A percentile compares a stretch with the other conserved stretches of the same genome.
Conservation (phyloP, 1,139 yeast species). For the Zygosaccharomyces pseudobailii region DNA sequence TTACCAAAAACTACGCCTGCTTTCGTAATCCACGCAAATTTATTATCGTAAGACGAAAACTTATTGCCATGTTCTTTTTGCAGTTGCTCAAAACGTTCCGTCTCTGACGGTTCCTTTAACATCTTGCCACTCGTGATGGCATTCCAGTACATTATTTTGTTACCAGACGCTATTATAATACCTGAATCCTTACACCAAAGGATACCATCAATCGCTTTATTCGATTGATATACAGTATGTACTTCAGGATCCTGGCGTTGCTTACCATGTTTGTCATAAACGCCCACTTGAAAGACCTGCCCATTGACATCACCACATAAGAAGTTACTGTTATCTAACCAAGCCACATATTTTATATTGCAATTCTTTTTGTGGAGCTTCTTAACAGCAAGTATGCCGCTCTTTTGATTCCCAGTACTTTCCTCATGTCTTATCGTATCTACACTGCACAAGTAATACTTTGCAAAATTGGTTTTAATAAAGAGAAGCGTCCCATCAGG, state of each 20-base stretch:
- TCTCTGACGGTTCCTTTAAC: slow-evolving; percentile 31
- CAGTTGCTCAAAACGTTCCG: slow-evolving; percentile 36
- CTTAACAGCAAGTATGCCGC: slow-evolving; percentile 14
- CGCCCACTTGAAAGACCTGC: slow-evolving; percentile 20
- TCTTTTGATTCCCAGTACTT: slow-evolving; percentile 3
- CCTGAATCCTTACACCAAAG: slow-evolving; percentile 12
- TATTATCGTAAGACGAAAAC: slow-evolving; percentile 27
- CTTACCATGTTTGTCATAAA: slow-evolving; percentile 7
- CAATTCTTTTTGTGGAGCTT: slow-evolving; percentile 24
- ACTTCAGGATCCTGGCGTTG: slow-evolving; percentile 14
- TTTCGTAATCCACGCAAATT: slow-evolving; percentile 45
- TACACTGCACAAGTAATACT: slow-evolving; percentile 25
- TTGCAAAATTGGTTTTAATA: slow-evolving; percentile 31
- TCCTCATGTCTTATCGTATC: slow-evolving; percentile 6
- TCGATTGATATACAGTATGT: slow-evolving; percentile 11
- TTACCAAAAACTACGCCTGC: slow-evolving; percentile 44
- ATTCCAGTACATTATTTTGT: slow-evolving; percentile 41
- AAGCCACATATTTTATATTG: slow-evolving; percentile 23
- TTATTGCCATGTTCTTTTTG: slow-evolving; percentile 33
- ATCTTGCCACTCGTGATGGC: slow-evolving; percentile 15
- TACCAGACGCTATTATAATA: slow-evolving; percentile 35
- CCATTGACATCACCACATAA: slow-evolving; percentile 30
- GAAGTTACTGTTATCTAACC: slow-evolving; percentile 19
- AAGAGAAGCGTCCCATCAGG: slow-evolving; percentile 19
- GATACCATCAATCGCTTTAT: slow-evolving; percentile 25